Conservation (phyloP, 108 stramenopile species). For the Cyclotella baltica region DNA sequence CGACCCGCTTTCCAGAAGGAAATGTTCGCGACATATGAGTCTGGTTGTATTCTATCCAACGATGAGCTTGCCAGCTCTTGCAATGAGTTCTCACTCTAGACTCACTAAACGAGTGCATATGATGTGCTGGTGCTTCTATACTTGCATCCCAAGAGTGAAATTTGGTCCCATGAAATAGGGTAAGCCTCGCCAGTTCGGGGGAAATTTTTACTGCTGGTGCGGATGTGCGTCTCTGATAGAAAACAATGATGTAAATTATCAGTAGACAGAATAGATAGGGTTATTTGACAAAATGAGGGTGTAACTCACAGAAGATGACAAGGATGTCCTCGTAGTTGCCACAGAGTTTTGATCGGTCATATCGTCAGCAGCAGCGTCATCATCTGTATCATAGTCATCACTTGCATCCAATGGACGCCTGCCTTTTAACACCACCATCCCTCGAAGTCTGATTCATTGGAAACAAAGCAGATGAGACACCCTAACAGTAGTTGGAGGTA, state of each 20-base stretch:
- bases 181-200: conserved; percentile 68
- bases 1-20: conserved; percentile 86
- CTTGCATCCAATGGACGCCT: conserved; percentile 59
- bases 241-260: not conserved
- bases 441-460: conserved; percentile 61
- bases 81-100: conserved; percentile 63
- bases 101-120: conserved; percentile 88
- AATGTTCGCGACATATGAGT: conserved; percentile 89
- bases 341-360: conserved; percentile 45
- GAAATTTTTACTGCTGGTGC: conserved; percentile 57
- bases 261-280: not conserved
- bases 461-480: conserved; percentile 49
- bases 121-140: conserved; percentile 49
- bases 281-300: not conserved
- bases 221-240: conserved; percentile 24
- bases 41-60: conserved; percentile 82
- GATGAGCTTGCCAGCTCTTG: conserved; percentile 43
- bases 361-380: conserved; percentile 59
- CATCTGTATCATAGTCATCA: conserved; percentile 52
- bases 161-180: conserved; percentile 80
- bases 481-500: not conserved
- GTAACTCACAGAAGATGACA: conserved; percentile 29
- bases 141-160: conserved; percentile 67
- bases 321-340: conserved; percentile 26
- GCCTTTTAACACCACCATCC: conserved; percentile 87